Evolutionary conservation across 805 yeast genomes (phyloP).

Genomic region (Suhomyces kilbournensis): DNA sequence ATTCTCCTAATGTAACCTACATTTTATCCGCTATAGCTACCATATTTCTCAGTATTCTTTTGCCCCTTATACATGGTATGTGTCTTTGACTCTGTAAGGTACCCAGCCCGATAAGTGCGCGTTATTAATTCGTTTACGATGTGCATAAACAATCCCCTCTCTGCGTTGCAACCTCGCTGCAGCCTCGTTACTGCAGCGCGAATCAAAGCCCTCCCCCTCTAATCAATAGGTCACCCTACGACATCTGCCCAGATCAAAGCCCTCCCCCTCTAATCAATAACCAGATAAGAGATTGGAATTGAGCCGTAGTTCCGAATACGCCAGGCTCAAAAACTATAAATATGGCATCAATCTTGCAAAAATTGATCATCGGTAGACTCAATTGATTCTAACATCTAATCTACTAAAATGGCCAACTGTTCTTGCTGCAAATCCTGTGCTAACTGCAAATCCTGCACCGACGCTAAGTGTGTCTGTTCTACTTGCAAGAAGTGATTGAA

Average conservation of each 20-base stretch:
- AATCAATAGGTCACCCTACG: too few species aligned
- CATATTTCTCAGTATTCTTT: not conserved
- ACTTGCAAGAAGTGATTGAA: slow-evolving; percentile 10
- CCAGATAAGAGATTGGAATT: not conserved
- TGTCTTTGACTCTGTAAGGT: not conserved
- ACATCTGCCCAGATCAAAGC: too few species aligned
- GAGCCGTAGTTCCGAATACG: not conserved
- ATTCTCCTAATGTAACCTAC: not conserved
- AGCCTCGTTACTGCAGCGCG: not conserved
- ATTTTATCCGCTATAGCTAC: not conserved
- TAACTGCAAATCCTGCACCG: slow-evolving; percentile 11
- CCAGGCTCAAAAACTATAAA: not conserved
- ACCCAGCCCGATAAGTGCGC: not conserved
- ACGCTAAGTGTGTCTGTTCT: slow-evolving; percentile 9
- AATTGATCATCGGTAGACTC: not conserved
- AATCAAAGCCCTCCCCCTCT: not conserved
- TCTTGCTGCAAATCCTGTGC: slow-evolving; percentile 12
- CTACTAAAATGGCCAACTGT: slow-evolving; percentile 8
- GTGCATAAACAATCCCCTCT: not conserved
- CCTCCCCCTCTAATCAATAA: not conserved
- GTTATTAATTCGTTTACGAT: not conserved
- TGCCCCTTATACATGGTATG: not conserved
- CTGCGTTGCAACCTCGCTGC: not conserved
- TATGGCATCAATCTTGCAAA: not conserved
- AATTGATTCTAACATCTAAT: not conserved